phyloP scores from a whole-genome alignment of 2,329 filamentous ascomycete genomes.

The Hypocreales sp. region DNA sequence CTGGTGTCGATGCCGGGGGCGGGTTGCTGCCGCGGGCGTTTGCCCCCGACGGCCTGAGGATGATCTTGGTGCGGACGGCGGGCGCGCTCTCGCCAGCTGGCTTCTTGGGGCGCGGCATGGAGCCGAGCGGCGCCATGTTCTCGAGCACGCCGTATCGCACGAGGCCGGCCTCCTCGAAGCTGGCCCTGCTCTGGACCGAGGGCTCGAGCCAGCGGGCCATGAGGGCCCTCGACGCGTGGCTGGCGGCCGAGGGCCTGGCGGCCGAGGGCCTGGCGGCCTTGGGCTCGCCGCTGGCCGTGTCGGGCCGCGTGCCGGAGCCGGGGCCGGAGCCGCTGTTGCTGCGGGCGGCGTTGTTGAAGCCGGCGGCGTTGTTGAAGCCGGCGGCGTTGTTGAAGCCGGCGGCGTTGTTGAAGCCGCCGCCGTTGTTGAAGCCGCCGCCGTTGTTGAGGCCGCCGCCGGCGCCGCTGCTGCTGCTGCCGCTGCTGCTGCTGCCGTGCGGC shows the following conservation, averaged over 20 bases:
- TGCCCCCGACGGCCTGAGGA: slow-evolving; percentile 24
- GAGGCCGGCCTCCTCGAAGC: slow-evolving; percentile 65
- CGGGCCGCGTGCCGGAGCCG: no score
- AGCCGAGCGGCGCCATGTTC: slow-evolving; percentile 70
- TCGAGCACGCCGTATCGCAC: slow-evolving; percentile 62
- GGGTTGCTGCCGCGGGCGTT: slow-evolving; percentile 8
- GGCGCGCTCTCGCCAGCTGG: slow-evolving; percentile 12
- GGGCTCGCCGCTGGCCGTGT: neutral
- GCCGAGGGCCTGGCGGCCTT: no score
- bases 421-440: no score
- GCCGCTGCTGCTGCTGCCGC: slow-evolving; percentile 11
- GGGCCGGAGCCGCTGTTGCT: slow-evolving; percentile 18
- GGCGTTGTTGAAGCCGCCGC: no score
- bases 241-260: no score
- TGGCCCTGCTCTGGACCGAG: slow-evolving; percentile 44
- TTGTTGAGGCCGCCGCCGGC: no score
- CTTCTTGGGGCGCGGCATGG: slow-evolving; percentile 45
- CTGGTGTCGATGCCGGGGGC: no score
- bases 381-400: no score
- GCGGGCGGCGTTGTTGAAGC: no score
- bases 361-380: no score
- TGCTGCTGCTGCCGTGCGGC: slow-evolving; percentile 4
- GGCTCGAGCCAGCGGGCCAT: slow-evolving; percentile 46
- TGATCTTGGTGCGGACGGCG: slow-evolving; percentile 24
- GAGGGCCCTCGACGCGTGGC: slow-evolving; percentile 27